A percentile compares a stretch with the other conserved stretches of the same genome.
Conservation (phyloP, 768 basidiomycete genomes). For the Calocera cornea region DNA sequence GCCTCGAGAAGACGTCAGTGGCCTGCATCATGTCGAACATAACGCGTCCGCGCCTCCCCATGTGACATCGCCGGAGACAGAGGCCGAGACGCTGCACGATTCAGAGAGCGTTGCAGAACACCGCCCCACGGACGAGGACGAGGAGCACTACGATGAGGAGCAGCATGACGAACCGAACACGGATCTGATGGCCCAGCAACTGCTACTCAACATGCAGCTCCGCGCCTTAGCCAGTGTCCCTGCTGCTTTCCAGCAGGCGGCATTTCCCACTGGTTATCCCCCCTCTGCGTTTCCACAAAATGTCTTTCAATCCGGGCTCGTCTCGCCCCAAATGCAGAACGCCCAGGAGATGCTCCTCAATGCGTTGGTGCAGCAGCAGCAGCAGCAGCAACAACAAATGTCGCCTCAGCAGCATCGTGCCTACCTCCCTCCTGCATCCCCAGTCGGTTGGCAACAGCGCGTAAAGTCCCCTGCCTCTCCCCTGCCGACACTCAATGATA, state of each 20-base stretch:
- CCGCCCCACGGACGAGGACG: background rate
- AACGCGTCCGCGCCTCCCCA: constrained; percentile 12
- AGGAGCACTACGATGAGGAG: background rate
- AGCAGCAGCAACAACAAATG: constrained; percentile 5
- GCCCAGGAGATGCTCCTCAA: background rate
- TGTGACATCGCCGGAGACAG: constrained; percentile 16
- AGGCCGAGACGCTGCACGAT: constrained; percentile 15
- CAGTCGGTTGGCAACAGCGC: constrained; percentile 19
- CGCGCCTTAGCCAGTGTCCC: background rate
- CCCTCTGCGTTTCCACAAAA: background rate
- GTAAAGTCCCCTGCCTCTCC: constrained; percentile 46
- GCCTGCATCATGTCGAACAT: background rate
- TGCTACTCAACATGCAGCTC: background rate
- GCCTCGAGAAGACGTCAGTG: background rate
- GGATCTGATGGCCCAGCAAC: constrained; percentile 20
- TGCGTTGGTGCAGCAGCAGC: background rate
- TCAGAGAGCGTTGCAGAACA: background rate
- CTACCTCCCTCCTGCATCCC: constrained; percentile 21
- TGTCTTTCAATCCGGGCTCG: background rate
- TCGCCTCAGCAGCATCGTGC: constrained; percentile 10
- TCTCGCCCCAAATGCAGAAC: background rate
- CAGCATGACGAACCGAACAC: constrained; percentile 11
- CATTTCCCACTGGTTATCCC: constrained; percentile 6
- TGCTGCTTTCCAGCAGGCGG: background rate
- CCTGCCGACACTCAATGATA: constrained; percentile 61